These are phyloP conservation scores for Oryza australiensis DNA, from an alignment of 176 grass and related monocot species.

Conservation along the genomic window DNA sequence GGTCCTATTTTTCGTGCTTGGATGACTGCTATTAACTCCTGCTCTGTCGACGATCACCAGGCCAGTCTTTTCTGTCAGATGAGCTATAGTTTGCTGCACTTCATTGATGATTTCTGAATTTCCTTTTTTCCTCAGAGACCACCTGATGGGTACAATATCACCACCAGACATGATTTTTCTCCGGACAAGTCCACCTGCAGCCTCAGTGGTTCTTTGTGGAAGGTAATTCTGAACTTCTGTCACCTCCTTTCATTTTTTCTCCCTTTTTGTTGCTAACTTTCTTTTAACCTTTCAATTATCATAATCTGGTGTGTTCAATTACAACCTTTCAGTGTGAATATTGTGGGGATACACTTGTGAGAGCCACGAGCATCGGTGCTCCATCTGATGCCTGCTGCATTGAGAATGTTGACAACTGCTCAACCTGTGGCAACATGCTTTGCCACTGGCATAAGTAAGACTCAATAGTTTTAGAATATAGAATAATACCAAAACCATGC, in stretches of 20 bases:
- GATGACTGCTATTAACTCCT: constrained; percentile 74
- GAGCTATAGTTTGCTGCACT: neutral
- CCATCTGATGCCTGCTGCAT: constrained; percentile 65
- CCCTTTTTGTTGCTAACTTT: neutral
- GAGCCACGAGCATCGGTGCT: constrained; percentile 31
- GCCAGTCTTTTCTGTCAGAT: constrained; percentile 41
- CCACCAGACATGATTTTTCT: constrained; percentile 60
- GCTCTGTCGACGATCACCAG: constrained; percentile 44
- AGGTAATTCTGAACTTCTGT: constrained; percentile 43
- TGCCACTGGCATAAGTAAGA: constrained; percentile 81
- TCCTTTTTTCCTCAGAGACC: constrained; percentile 54
- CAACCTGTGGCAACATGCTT: constrained; percentile 51
- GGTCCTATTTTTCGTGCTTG: constrained; percentile 57
- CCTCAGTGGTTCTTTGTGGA: constrained; percentile 44
- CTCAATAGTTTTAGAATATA: neutral
- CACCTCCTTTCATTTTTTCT: neutral
- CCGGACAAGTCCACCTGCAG: constrained; percentile 24
- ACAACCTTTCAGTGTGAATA: constrained; percentile 54
- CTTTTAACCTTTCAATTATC: neutral
- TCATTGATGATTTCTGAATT: constrained; percentile 28
- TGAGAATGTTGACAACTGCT: constrained; percentile 31
- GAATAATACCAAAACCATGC: neutral
- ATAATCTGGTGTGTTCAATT: constrained; percentile 30
- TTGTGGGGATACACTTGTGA: constrained; percentile 50
- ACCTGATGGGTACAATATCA: constrained; percentile 63